These are phyloP conservation scores for Haberlea rhodopensis DNA, from an alignment of 257 asterid species.

Conservation along the genomic window DNA sequence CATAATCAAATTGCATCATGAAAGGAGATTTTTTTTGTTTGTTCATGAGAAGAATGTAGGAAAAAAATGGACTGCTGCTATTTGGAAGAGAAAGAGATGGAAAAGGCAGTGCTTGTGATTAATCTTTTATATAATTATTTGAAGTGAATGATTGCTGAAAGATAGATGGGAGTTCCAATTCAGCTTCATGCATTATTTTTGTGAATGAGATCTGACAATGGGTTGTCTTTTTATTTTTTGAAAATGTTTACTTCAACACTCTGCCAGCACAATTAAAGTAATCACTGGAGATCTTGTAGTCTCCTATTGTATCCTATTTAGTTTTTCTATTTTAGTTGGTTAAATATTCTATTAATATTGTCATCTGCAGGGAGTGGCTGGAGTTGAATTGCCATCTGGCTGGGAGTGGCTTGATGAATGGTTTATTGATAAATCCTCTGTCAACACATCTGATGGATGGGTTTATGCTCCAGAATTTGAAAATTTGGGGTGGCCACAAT, in stretches of 20 bases:
- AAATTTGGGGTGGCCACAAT: conserved; percentile 82
- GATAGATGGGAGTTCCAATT: not conserved
- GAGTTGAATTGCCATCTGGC: conserved; percentile 67
- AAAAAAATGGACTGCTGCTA: too few species aligned
- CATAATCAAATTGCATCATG: conserved; percentile 6
- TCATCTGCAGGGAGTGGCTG: conserved; percentile 51
- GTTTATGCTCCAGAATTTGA: conserved; percentile 76
- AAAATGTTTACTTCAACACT: not conserved
- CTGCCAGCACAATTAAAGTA: conserved; percentile 4
- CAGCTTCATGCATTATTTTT: conserved; percentile 2
- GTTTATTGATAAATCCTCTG: conserved; percentile 67
- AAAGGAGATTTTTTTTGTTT: conserved; percentile 4
- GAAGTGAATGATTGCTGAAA: too few species aligned
- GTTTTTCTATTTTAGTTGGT: conserved; percentile 14
- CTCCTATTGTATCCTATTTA: conserved; percentile 14
- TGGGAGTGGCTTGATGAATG: conserved; percentile 91
- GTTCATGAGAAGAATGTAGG: not conserved
- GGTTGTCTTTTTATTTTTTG: not conserved
- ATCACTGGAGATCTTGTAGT: conserved; percentile 11
- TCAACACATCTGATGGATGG: conserved; percentile 83
- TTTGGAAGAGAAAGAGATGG: too few species aligned
- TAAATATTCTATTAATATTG: not conserved
- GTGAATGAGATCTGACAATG: not conserved
- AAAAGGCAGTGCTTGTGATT: too few species aligned
- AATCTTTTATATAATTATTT: too few species aligned